Conservation (phyloP, 2,329 filamentous ascomycete species). For the Polytolypa hystricis region DNA sequence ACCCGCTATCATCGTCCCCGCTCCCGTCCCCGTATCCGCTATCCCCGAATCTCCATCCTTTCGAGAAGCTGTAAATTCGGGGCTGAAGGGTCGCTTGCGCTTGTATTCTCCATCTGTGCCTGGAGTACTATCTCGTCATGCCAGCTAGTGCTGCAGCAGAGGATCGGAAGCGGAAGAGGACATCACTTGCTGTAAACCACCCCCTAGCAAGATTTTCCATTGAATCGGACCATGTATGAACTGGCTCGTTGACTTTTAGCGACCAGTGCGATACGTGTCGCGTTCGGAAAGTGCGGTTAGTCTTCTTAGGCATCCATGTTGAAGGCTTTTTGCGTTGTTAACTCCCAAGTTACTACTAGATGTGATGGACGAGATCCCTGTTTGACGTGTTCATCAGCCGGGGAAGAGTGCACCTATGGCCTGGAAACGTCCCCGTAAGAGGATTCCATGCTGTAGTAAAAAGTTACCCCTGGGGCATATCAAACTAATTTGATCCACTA, state of each 20-base stretch:
- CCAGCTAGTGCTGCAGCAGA: constrained; percentile 5
- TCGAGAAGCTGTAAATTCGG: no score
- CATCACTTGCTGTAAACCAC: constrained; percentile 18
- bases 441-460: background rate
- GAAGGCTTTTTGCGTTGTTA: no score
- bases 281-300: constrained; percentile 38
- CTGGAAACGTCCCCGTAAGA: constrained; percentile 20
- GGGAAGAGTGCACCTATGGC: constrained; percentile 20
- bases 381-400: constrained; percentile 14
- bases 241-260: constrained; percentile 5
- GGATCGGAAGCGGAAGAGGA: constrained; percentile 17
- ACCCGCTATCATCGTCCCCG: no score
- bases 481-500: no score
- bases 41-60: no score
- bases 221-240: constrained; percentile 5
- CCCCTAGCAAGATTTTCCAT: constrained; percentile 1
- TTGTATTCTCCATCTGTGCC: no score
- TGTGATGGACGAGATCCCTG: constrained; percentile 41
- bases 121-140: no score
- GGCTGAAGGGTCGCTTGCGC: no score
- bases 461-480: constrained; percentile 11
- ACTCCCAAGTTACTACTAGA: no score
- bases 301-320: constrained; percentile 3
- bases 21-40: no score
- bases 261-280: constrained; percentile 39